phyloP scores from a whole-genome alignment of 768 basidiomycete species.

The Trichaptum fuscoviolaceum region DNA sequence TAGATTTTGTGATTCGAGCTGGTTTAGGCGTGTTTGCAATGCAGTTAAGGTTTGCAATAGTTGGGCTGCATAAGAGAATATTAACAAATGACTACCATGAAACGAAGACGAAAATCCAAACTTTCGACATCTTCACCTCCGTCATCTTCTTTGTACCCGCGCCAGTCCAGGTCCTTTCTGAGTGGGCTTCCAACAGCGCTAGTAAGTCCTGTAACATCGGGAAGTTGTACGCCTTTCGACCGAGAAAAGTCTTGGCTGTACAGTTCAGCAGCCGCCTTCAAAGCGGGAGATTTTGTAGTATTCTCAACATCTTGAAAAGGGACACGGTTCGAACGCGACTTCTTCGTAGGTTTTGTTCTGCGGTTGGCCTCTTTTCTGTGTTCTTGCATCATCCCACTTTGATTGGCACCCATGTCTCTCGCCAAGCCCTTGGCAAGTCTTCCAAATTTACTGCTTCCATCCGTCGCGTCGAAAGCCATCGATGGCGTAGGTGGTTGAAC shows the following conservation, averaged over 20 bases:
- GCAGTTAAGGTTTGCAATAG: conserved; percentile 54
- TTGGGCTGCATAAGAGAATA: conserved; percentile 38
- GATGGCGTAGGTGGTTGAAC: conserved; percentile 62
- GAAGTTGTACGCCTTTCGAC: conserved; percentile 49
- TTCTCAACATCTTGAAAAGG: conserved; percentile 34
- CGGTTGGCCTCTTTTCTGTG: conserved; percentile 6
- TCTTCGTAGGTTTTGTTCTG: conserved; percentile 2
- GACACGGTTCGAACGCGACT: conserved; percentile 24
- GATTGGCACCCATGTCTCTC: conserved; percentile 48
- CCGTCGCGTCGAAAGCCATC: conserved; percentile 15
- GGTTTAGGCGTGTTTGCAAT: conserved; percentile 63
- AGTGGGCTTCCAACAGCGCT: conserved; percentile 73
- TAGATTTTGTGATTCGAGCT: conserved; percentile 77
- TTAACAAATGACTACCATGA: conserved; percentile 6
- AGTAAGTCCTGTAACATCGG: conserved; percentile 82
- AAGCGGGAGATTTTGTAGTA: conserved; percentile 2
- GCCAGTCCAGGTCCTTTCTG: conserved; percentile 47
- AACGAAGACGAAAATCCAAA: conserved; percentile 21
- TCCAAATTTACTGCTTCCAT: conserved; percentile 47
- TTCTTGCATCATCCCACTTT: conserved; percentile 14
- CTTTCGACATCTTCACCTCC: conserved; percentile 60
- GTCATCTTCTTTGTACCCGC: conserved; percentile 40
- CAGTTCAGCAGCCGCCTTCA: conserved; percentile 6
- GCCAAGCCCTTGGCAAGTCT: conserved; percentile 52
- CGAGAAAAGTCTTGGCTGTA: not conserved